Evolutionary conservation across 352 stramenopile species (phyloP).

Genomic region (Phytophthora pseudosyringae): DNA sequence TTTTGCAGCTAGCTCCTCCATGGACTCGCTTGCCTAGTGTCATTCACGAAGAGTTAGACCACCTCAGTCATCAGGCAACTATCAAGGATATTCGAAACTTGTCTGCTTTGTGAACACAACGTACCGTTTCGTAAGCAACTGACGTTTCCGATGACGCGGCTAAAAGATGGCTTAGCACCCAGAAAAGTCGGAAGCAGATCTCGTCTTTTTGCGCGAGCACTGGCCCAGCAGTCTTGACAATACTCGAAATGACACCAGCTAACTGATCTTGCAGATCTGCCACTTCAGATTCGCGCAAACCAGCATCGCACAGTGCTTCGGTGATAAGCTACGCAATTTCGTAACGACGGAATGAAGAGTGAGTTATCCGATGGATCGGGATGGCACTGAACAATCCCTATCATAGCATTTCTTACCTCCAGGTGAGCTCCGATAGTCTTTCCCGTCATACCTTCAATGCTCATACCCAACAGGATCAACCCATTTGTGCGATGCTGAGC

Average conservation of each 20-base stretch:
- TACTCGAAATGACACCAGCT: constrained; percentile 60
- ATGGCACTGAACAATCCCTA: neutral
- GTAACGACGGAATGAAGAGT: neutral
- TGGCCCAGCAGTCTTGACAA: constrained; percentile 59
- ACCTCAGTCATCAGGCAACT: neutral
- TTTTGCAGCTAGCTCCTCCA: constrained; percentile 42
- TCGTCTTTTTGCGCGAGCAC: constrained; percentile 53
- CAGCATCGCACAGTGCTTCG: constrained; percentile 71
- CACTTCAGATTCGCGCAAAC: constrained; percentile 74
- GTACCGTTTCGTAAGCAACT: constrained; percentile 60
- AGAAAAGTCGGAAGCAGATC: constrained; percentile 77
- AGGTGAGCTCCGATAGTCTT: constrained; percentile 67
- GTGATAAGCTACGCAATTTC: constrained; percentile 58
- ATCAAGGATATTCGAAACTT: neutral
- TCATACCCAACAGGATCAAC: constrained; percentile 81
- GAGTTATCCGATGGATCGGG: neutral
- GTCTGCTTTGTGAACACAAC: neutral
- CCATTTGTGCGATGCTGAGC: constrained; percentile 81
- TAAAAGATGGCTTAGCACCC: constrained; percentile 80
- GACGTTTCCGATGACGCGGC: constrained; percentile 59
- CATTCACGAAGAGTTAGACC: constrained; percentile 8
- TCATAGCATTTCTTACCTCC: constrained; percentile 39
- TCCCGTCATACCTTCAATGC: constrained; percentile 76
- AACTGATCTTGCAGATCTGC: constrained; percentile 77
- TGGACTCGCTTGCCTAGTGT: constrained; percentile 44